A percentile compares a stretch with the other conserved stretches of the same genome.
Conservation (phyloP, 805 yeast genomes). For the Saccharomycopsis malanga region DNA sequence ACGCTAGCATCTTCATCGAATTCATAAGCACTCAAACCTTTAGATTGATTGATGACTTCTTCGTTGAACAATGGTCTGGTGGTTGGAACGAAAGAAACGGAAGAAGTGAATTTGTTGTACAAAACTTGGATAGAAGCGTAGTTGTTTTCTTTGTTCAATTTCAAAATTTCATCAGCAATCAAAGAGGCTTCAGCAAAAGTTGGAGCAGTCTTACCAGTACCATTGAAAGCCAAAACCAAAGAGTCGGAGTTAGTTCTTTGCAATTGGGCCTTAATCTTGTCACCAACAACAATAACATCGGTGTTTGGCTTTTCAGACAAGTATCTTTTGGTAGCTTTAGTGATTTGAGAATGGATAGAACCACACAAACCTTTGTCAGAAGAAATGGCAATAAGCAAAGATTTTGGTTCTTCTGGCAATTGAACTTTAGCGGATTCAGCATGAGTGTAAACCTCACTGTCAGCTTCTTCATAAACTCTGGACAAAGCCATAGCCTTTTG, state of each 20-base stretch:
- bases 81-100: constrained; percentile 87
- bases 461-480: constrained; percentile 76
- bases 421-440: constrained; percentile 67
- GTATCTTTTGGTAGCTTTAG: constrained; percentile 77
- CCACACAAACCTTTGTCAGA: constrained; percentile 99
- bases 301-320: constrained; percentile 55
- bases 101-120: constrained; percentile 82
- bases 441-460: constrained; percentile 67
- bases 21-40: constrained; percentile 78
- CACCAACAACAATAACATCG: constrained; percentile 87
- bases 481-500: constrained; percentile 90
- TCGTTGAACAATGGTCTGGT: constrained; percentile 59
- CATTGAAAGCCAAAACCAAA: constrained; percentile 72
- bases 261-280: constrained; percentile 85
- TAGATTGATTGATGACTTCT: constrained; percentile 71
- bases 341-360: constrained; percentile 91
- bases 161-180: constrained; percentile 75
- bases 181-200: constrained; percentile 84
- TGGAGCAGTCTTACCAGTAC: constrained; percentile 96
- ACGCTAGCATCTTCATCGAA: constrained; percentile 62
- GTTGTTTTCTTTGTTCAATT: constrained; percentile 46
- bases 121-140: constrained; percentile 75
- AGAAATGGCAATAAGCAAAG: constrained; percentile 79
- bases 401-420: constrained; percentile 44
- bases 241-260: constrained; percentile 69